These are phyloP conservation scores for Hirsutella rhossiliensis DNA, from an alignment of 2,329 filamentous ascomycete genomes.

Conservation along the genomic window DNA sequence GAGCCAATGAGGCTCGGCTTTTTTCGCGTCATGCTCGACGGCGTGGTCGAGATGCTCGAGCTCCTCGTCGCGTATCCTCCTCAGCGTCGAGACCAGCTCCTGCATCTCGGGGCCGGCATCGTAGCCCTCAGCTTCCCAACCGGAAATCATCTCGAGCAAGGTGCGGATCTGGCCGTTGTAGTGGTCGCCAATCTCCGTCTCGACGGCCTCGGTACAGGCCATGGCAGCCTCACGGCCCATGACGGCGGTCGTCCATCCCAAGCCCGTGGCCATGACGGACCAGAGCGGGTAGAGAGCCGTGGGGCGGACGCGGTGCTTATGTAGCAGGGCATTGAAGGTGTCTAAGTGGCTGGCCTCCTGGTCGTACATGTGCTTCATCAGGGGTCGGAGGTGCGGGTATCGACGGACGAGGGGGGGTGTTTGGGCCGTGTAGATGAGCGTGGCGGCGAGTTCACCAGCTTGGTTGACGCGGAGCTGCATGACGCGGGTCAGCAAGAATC, in stretches of 20 bases:
- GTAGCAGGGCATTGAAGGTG: slow-evolving; percentile 74
- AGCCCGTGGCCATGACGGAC: slow-evolving; percentile 63
- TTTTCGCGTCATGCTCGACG: slow-evolving; percentile 82
- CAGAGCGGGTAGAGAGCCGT: slow-evolving; percentile 89
- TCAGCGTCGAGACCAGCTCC: slow-evolving; percentile 59
- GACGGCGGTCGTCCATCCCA: slow-evolving; percentile 83
- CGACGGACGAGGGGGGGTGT: slow-evolving; percentile 67
- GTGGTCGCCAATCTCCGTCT: slow-evolving; percentile 93
- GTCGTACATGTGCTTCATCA: slow-evolving; percentile 98
- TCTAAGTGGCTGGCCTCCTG: slow-evolving; percentile 82
- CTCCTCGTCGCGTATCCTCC: slow-evolving; percentile 87
- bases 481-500: slow-evolving; percentile 3
- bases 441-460: slow-evolving; percentile 92
- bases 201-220: slow-evolving; percentile 96
- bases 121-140: slow-evolving; percentile 67
- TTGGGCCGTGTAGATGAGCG: slow-evolving; percentile 85
- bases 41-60: slow-evolving; percentile 94
- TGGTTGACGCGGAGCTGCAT: slow-evolving; percentile 81
- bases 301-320: slow-evolving; percentile 79
- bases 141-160: slow-evolving; percentile 67
- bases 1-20: slow-evolving; percentile 80
- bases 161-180: slow-evolving; percentile 86
- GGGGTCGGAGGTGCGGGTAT: slow-evolving; percentile 74
- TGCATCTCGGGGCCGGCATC: slow-evolving; percentile 68
- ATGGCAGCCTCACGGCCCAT: slow-evolving; percentile 91